Evolutionary conservation across 768 basidiomycete genomes (phyloP).

Genomic region (Hericium coralloides): DNA sequence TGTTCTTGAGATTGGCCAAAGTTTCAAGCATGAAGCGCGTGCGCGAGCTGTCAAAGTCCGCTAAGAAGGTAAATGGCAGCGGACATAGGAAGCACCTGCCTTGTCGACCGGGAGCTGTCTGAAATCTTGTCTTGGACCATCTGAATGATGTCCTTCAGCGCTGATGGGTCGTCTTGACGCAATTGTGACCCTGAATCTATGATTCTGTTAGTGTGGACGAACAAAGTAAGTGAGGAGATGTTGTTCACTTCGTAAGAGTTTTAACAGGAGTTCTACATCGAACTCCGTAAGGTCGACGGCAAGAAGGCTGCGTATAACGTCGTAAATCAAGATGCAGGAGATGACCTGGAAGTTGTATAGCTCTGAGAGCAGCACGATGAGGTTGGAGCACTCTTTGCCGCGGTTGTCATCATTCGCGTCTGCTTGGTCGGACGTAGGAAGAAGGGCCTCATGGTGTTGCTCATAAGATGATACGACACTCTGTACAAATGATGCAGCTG

Average conservation of each 20-base stretch:
- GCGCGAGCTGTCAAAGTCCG: slow-evolving; percentile 52
- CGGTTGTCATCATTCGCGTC: slow-evolving; percentile 24
- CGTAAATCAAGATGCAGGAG: slow-evolving; percentile 83
- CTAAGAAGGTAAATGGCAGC: neutral
- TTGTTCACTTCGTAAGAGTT: slow-evolving; percentile 57
- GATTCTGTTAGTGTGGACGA: neutral
- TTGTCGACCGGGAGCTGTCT: slow-evolving; percentile 38
- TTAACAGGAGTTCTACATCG: slow-evolving; percentile 79
- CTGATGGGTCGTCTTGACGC: slow-evolving; percentile 84
- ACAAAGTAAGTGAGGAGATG: neutral
- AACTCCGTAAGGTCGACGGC: slow-evolving; percentile 60
- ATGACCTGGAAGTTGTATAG: slow-evolving; percentile 96
- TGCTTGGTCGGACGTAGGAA: slow-evolving; percentile 6
- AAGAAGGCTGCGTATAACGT: slow-evolving; percentile 74
- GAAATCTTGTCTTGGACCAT: slow-evolving; percentile 69
- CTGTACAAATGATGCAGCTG: slow-evolving; percentile 82
- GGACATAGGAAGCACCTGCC: slow-evolving; percentile 27
- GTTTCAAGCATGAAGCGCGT: slow-evolving; percentile 96
- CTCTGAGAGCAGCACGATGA: slow-evolving; percentile 82
- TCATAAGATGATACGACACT: slow-evolving; percentile 62
- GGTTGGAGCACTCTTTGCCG: slow-evolving; percentile 86
- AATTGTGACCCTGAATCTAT: slow-evolving; percentile 89
- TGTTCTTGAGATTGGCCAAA: slow-evolving; percentile 85
- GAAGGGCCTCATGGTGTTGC: slow-evolving; percentile 33
- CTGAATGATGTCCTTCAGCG: slow-evolving; percentile 84